Evolutionary conservation across 2,329 filamentous ascomycete species (phyloP), one percentile per base, ranked within the genome.

Genomic region (Periconia digitata): DNA sequence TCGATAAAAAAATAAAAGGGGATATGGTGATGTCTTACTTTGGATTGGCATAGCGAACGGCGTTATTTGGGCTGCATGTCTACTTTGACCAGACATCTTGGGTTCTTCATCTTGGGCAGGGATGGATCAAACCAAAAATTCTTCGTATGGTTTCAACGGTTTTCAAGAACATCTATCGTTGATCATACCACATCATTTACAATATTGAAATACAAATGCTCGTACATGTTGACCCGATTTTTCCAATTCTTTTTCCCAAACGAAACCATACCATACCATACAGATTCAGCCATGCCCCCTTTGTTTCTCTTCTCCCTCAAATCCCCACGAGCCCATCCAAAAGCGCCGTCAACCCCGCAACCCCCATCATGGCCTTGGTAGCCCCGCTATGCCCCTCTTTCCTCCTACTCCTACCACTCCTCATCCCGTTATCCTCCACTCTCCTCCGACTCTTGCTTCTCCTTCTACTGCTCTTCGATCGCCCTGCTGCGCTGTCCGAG

Each of bases 291-390:
- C 34, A 7, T n/a, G 6, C 34, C 15, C 34, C 34, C 7, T n/a
- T 15, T 18, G 16, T 7, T 12, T 7, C 7, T 27, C 27, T 32
- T n/a, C n/a, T 10, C 6, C 36, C 27, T 49, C 41, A 50, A 35
- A 65, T 45, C 37, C 55, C 59, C 44, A 60, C 56, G 51, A 70
- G 52, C 18, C 66, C 66, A 60, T 72, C 68, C 54, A 72, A 50
- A 44, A 72, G 49, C 16, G 67, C 67, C 29, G 68, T 69, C 55
- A 71, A 52, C n/a, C 68, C 68, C 6, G 67, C 68, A 41, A 71
- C 66, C 10, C 65, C 67, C 49, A 69, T 61, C 51, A 72, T 44
- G 15, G 67, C 66, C 15, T 66, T 65, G 21, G 67, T 58, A 10
- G 67, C 60, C 4, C 59, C 63, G 20, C 54, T 60, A 47, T 62